phyloP scores from a whole-genome alignment of 1,284 basidiomycete genomes.

The Ustilago vetiveriae region DNA sequence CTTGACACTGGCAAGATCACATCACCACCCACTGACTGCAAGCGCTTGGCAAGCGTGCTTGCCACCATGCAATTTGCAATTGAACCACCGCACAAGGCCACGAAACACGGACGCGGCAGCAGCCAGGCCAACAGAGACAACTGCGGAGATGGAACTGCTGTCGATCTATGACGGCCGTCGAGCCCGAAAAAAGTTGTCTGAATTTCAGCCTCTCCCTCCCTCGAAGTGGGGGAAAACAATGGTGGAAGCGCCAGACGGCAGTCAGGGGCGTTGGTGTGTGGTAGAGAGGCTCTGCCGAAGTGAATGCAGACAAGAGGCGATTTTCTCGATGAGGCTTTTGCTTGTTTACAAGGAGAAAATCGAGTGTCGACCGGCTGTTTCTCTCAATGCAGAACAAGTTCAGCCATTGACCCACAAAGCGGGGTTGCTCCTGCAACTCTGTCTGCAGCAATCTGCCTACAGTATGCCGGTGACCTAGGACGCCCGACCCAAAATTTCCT shows the following conservation, averaged over 20 bases:
- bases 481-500: not conserved
- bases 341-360: not conserved
- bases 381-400: not conserved
- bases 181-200: too few species aligned
- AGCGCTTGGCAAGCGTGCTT: not conserved
- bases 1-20: not conserved
- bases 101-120: slow-evolving; percentile 7
- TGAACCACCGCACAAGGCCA: too few species aligned
- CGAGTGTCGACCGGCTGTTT: too few species aligned
- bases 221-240: slow-evolving; percentile 8
- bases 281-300: not conserved
- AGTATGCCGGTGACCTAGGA: slow-evolving; percentile 11
- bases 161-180: slow-evolving; percentile 30
- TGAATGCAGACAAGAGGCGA: not conserved
- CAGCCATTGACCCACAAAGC: not conserved
- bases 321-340: not conserved
- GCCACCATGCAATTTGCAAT: not conserved
- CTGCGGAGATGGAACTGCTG: slow-evolving; percentile 14
- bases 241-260: not conserved
- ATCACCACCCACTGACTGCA: not conserved
- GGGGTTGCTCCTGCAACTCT: not conserved
- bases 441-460: too few species aligned
- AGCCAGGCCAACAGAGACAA: not conserved
- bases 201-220: too few species aligned
- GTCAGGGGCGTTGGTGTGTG: too few species aligned